Base-by-base conservation (phyloP, 2,329 filamentous ascomycete genomes). In the Aspergillus phoenicis region DNA sequence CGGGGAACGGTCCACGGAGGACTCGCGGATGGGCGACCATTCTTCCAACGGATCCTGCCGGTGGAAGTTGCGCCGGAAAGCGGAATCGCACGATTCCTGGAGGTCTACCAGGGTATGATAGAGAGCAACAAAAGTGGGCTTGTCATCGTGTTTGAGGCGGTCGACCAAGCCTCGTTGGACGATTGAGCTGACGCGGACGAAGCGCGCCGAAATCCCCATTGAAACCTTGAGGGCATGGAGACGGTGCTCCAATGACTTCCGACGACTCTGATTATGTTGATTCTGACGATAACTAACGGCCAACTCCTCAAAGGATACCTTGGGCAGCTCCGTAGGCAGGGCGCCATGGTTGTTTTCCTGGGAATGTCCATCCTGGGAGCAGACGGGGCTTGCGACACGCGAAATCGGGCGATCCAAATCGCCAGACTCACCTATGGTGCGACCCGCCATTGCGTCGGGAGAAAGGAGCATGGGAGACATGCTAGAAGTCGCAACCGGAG, bases 141-240 rank as follows among this genome's bases (percentile, higher is more conserved):
- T 79, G 69, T 82, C 79, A 61, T 77, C 76, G 67, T 80, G 73
- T 63, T 75, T 79, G 57, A 80, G 73, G 52, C 75, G 75, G 65
- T 81, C 78, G 38, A 81, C 78, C 24, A 82, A 69, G 39, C 79
- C 79, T 53, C 76, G 76, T 63, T 81, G 78, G 26, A 77, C 71
- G 56, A 75, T 75, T 33, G 73, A 71, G 26, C 76, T 74, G 59
- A 80, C 71, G 49, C 79, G 77, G 58, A 77, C 66, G 60, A 81
- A 69, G 36, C 80, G 76, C 52, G 77, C 70, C 43, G 77, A 79
- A 36, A 81, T 66, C 41, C 77, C 77, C 56, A 81, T 75, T 30
- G 78, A 79, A 28, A 78, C 72, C 62, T 77, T 78, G 59, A 78
- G 74, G 28, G 73, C 73, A 65, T 75, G 70, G 45, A 80, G 70